These are phyloP conservation scores for Ceratobasidium sp. DNA, from an alignment of 1,284 basidiomycete species.

Conservation along the genomic window DNA sequence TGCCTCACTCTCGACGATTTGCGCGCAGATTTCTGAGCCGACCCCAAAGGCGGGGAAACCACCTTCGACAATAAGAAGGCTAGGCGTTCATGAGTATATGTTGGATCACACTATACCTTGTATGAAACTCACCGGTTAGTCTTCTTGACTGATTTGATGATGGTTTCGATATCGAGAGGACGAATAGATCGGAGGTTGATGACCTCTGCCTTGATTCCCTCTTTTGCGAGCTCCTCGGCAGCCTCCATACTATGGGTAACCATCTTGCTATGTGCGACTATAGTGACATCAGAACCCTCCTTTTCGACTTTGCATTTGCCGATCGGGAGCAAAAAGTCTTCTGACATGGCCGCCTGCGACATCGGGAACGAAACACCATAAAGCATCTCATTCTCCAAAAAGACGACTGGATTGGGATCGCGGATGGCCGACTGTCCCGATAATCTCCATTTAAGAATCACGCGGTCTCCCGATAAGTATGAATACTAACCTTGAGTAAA, in stretches of 20 bases:
- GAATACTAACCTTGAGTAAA: conserved; percentile 79
- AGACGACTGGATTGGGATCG: conserved; percentile 97
- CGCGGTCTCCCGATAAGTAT: conserved; percentile 11
- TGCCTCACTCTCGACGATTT: conserved; percentile 93
- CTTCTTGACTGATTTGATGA: conserved; percentile 96
- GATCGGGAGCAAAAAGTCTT: conserved; percentile 94
- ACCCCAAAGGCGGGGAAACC: conserved; percentile 99
- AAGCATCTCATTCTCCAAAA: conserved; percentile 99
- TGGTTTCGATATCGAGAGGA: conserved; percentile 96
- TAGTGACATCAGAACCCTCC: conserved; percentile 89
- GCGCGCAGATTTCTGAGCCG: conserved; percentile 96
- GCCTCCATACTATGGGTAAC: conserved; percentile 92
- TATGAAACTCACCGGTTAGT: conserved; percentile 76
- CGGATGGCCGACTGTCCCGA: conserved; percentile 83
- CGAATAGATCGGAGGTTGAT: conserved; percentile 96
- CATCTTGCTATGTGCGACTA: conserved; percentile 98
- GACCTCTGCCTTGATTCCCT: conserved; percentile 97
- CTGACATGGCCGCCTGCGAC: conserved; percentile 92
- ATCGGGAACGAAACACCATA: conserved; percentile 98
- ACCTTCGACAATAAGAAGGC: conserved; percentile 93
- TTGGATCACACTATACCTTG: conserved; percentile 31
- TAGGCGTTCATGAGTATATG: conserved; percentile 46
- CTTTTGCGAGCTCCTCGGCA: conserved; percentile 90
- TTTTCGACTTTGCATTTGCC: conserved; percentile 98
- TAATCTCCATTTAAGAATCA: conserved; percentile 24